Conservation (phyloP, 2,329 filamentous ascomycete genomes). For the Penicillium oxalicum region DNA sequence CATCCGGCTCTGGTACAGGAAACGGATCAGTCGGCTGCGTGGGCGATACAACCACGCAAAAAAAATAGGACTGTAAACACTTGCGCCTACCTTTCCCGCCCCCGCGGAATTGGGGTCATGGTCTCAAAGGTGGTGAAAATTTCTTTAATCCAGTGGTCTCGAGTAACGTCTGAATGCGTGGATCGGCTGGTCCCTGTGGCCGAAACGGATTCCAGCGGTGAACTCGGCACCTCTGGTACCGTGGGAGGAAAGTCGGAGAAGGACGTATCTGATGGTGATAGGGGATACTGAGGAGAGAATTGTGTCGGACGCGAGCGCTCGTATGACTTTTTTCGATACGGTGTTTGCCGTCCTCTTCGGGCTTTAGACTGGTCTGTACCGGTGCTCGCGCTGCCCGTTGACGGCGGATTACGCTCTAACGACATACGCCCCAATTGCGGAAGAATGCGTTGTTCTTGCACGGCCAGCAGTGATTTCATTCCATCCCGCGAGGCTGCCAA, state of each 20-base stretch:
- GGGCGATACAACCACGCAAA: not conserved
- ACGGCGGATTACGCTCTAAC: slow-evolving; percentile 20
- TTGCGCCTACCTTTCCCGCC: slow-evolving; percentile 28
- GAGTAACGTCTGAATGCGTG: slow-evolving; percentile 20
- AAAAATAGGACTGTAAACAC: no score
- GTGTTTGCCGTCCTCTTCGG: slow-evolving; percentile 17
- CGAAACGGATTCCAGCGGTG: slow-evolving; percentile 28
- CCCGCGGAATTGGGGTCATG: slow-evolving; percentile 24
- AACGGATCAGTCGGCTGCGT: not conserved
- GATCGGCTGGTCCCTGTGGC: slow-evolving; percentile 26
- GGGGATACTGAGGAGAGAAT: slow-evolving; percentile 24
- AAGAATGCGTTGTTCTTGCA: slow-evolving; percentile 27
- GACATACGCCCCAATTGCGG: slow-evolving; percentile 23
- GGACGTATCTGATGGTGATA: slow-evolving; percentile 23
- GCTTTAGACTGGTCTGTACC: slow-evolving; percentile 26
- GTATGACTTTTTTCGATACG: slow-evolving; percentile 31
- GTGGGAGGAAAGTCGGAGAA: slow-evolving; percentile 28
- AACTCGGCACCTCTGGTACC: slow-evolving; percentile 29
- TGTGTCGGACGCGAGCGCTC: slow-evolving; percentile 28
- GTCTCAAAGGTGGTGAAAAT: slow-evolving; percentile 31
- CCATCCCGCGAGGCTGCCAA: slow-evolving; percentile 23
- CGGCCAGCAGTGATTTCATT: slow-evolving; percentile 23
- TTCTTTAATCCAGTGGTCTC: slow-evolving; percentile 39
- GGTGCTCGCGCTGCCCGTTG: slow-evolving; percentile 22
- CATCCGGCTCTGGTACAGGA: slow-evolving; percentile 30